Conservation (phyloP, 2,329 filamentous ascomycete species). For the Cladosporium sp. region DNA sequence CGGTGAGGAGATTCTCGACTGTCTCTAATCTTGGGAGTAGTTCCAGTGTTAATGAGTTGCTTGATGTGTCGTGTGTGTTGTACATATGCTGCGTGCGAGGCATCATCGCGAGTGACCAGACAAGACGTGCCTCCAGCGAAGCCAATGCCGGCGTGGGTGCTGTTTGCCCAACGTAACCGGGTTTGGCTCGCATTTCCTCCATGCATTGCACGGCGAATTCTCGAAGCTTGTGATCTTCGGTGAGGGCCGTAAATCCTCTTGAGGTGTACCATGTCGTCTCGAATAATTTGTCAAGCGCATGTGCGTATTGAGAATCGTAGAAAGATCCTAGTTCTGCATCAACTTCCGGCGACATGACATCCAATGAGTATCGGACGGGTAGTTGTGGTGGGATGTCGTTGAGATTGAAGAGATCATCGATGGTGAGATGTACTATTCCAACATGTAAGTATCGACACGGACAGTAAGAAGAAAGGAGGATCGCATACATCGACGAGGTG, state of each 20-base stretch:
- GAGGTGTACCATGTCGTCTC: constrained; percentile 78
- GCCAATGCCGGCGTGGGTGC: constrained; percentile 26
- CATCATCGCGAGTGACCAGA: constrained; percentile 56
- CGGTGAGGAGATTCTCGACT: constrained; percentile 71
- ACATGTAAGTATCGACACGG: constrained; percentile 12
- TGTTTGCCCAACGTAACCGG: constrained; percentile 6
- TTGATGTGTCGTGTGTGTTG: constrained; percentile 38
- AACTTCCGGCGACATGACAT: constrained; percentile 35
- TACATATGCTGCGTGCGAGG: constrained; percentile 25
- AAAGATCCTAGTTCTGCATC: constrained; percentile 68
- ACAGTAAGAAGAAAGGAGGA: background rate
- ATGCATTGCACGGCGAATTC: constrained; percentile 65
- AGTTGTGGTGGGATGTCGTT: constrained; percentile 52
- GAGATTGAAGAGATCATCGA: constrained; percentile 67
- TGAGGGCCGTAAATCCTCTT: constrained; percentile 49
- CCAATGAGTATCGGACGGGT: constrained; percentile 38
- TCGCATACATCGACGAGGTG: constrained; percentile 27
- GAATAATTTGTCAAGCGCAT: constrained; percentile 68
- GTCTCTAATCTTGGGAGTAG: constrained; percentile 64
- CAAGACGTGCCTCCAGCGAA: constrained; percentile 55
- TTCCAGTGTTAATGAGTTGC: constrained; percentile 51
- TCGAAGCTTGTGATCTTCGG: constrained; percentile 55
- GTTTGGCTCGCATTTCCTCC: constrained; percentile 32
- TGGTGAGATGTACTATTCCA: constrained; percentile 48
- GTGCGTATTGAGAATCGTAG: constrained; percentile 71